phyloP scores from a whole-genome alignment of 805 yeast genomes.

The Ogataea nonfermentans region DNA sequence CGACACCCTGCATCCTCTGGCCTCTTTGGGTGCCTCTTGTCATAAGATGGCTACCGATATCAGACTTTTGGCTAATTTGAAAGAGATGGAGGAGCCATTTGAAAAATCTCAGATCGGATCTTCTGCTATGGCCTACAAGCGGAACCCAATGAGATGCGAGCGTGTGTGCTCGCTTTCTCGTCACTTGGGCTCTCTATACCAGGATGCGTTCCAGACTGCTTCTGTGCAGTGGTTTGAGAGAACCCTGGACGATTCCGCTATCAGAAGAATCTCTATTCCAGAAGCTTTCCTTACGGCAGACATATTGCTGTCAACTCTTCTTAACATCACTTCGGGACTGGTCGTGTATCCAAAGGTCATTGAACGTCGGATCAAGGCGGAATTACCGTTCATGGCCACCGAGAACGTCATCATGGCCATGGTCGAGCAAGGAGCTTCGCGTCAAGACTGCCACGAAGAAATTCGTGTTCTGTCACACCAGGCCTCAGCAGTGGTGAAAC shows the following conservation, averaged over 20 bases:
- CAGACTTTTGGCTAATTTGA: conserved; percentile 91
- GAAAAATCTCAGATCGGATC: conserved; percentile 99
- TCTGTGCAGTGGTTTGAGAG: conserved; percentile 99
- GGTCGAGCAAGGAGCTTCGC: conserved; percentile 96
- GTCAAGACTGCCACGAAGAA: conserved; percentile 98
- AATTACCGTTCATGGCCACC: conserved; percentile 99
- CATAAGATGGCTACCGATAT: conserved; percentile 98
- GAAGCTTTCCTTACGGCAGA: conserved; percentile 96
- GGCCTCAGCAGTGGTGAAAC: conserved; percentile 96
- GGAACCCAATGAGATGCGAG: conserved; percentile 99
- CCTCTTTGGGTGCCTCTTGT: conserved; percentile 92
- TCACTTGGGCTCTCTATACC: conserved; percentile 88
- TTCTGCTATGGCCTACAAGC: conserved; percentile 98
- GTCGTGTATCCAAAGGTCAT: conserved; percentile 99
- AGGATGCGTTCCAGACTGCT: conserved; percentile 94
- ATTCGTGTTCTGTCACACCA: conserved; percentile 96
- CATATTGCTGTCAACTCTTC: conserved; percentile 81
- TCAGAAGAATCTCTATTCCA: conserved; percentile 94
- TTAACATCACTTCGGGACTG: conserved; percentile 90
- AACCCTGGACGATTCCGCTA: conserved; percentile 96
- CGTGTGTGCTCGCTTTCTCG: conserved; percentile 98
- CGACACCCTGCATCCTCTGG: conserved; percentile 87
- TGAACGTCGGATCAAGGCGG: conserved; percentile 91
- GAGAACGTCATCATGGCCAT: conserved; percentile 99
- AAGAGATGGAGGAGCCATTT: conserved; percentile 97